These are phyloP conservation scores for Fusarium xylarioides DNA, from an alignment of 2,329 filamentous ascomycete genomes.

Conservation along the genomic window DNA sequence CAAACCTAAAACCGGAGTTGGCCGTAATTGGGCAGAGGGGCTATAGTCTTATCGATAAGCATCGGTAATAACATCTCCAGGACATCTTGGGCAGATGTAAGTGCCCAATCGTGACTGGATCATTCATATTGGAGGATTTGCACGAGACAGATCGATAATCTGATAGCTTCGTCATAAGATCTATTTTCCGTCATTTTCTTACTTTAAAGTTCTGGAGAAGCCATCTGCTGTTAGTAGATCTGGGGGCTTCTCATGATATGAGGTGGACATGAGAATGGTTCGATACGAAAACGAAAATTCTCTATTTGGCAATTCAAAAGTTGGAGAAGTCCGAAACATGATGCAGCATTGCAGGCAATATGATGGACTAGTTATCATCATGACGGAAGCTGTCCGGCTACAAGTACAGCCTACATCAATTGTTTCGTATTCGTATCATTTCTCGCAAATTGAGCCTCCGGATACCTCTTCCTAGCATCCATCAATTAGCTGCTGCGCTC, in stretches of 20 bases:
- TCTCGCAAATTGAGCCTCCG: slow-evolving; percentile 29
- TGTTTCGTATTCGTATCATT: slow-evolving; percentile 45
- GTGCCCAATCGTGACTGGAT: background rate
- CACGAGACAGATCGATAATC: background rate
- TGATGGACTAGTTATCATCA: background rate
- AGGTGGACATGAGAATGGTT: background rate
- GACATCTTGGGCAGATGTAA: background rate
- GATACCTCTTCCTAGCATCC: slow-evolving; percentile 21
- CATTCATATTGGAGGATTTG: background rate
- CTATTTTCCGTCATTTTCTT: background rate
- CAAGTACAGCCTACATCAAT: background rate
- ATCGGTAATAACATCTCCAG: background rate
- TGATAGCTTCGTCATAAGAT: background rate
- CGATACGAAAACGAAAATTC: slow-evolving; percentile 5
- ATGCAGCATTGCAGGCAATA: background rate
- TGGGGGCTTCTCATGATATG: background rate
- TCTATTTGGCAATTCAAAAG: background rate
- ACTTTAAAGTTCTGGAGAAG: background rate
- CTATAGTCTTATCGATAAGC: slow-evolving; percentile 43
- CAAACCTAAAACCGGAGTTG: slow-evolving; percentile 14
- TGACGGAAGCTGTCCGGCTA: background rate
- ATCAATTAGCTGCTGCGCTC: slow-evolving; percentile 11
- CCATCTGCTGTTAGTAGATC: background rate
- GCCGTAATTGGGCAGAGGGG: slow-evolving; percentile 24
- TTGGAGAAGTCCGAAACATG: background rate